These are phyloP conservation scores for Rhizopogon rudus DNA, from an alignment of 768 basidiomycete genomes.

Conservation along the genomic window DNA sequence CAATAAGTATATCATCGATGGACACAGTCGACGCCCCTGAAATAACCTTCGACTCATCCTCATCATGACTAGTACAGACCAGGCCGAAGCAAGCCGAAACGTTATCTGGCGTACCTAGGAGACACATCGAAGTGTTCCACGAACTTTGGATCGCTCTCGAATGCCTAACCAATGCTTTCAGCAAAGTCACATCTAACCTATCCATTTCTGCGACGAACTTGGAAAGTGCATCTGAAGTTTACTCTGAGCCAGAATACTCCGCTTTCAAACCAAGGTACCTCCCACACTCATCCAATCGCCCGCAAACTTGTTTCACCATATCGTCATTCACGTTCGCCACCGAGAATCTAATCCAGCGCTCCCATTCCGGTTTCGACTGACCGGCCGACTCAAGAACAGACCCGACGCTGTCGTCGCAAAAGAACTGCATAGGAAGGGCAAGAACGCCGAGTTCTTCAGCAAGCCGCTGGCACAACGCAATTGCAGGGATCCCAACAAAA, in stretches of 20 bases:
- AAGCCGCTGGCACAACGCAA: slow-evolving; percentile 52
- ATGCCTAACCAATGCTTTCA: no score
- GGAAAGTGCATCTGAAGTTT: neutral
- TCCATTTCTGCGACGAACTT: neutral
- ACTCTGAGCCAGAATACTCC: neutral
- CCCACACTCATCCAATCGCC: slow-evolving; percentile 40
- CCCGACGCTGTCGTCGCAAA: slow-evolving; percentile 25
- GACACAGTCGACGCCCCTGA: no score
- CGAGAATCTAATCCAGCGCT: slow-evolving; percentile 72
- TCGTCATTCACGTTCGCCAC: slow-evolving; percentile 77
- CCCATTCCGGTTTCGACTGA: slow-evolving; percentile 33
- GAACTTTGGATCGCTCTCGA: no score
- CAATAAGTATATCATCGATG: no score
- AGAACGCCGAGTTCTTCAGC: slow-evolving; percentile 62
- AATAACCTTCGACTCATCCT: no score
- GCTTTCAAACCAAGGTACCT: slow-evolving; percentile 31
- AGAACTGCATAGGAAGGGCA: slow-evolving; percentile 62
- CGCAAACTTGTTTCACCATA: slow-evolving; percentile 46
- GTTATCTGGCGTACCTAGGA: neutral
- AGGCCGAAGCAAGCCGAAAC: no score
- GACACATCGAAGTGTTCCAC: no score
- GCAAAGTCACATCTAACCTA: neutral
- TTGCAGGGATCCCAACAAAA: slow-evolving; percentile 40
- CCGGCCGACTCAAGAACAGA: slow-evolving; percentile 16
- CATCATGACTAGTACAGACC: no score